These are phyloP conservation scores for Pyricularia grisea DNA, from an alignment of 2,329 filamentous ascomycete species.

Conservation along the genomic window DNA sequence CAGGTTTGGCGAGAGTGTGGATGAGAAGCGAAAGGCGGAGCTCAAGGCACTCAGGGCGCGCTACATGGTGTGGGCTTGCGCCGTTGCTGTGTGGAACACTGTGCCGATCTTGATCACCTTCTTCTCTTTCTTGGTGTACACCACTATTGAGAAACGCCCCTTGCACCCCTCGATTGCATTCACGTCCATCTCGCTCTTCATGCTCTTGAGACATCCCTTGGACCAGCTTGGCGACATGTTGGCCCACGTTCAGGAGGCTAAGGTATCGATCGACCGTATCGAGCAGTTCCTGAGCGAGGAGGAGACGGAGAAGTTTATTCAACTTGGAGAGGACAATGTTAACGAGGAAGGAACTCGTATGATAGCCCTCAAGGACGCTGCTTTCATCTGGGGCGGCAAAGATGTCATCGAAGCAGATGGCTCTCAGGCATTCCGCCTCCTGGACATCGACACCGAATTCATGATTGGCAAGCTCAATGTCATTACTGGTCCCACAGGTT, in stretches of 20 bases:
- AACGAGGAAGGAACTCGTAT: conserved; percentile 60
- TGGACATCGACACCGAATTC: conserved; percentile 78
- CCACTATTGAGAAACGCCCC: conserved; percentile 77
- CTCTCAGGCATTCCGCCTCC: conserved; percentile 69
- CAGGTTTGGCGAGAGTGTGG: conserved; percentile 75
- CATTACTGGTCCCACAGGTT: conserved; percentile 85
- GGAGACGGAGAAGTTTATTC: conserved; percentile 90
- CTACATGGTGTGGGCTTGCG: conserved; percentile 85
- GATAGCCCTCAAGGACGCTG: conserved; percentile 79
- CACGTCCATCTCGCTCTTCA: conserved; percentile 91
- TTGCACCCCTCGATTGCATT: conserved; percentile 90
- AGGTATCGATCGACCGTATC: conserved; percentile 93
- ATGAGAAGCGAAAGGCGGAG: conserved; percentile 77
- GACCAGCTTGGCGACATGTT: conserved; percentile 98
- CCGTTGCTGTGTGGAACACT: conserved; percentile 93
- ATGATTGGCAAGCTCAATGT: conserved; percentile 81
- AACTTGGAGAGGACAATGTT: conserved; percentile 62
- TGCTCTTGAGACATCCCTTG: conserved; percentile 81
- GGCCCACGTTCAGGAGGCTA: conserved; percentile 93
- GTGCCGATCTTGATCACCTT: conserved; percentile 94
- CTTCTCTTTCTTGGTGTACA: conserved; percentile 91
- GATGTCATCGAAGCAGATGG: conserved; percentile 51
- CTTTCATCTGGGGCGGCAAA: conserved; percentile 79
- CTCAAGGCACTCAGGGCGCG: conserved; percentile 68
- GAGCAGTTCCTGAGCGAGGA: conserved; percentile 90